Base-by-base conservation (phyloP, 2,329 filamentous ascomycete genomes). In the Fusarium siculi region DNA sequence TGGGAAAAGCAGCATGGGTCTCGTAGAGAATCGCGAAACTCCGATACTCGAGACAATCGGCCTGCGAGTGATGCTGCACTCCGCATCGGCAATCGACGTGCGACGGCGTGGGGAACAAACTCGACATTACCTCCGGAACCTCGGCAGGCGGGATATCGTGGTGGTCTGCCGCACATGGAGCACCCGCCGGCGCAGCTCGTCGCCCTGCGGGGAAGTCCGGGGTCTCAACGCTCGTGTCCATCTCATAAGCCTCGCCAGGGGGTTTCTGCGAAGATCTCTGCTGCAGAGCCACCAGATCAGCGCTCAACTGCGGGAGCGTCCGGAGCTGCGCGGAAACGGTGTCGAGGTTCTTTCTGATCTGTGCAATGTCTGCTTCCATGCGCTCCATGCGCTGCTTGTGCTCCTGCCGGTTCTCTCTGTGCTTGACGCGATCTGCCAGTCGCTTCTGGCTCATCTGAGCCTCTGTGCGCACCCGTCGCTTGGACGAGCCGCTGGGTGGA, bases 391-490 rank as follows among this genome's bases (percentile, higher is more conserved):
- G 71, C 2, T 56, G 40, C 55, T 79, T 79, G 60, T 73, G 76
- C 58, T 79, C 74, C 32, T 74, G 74, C 1, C 77, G 68, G 52
- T 78, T 79, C 49, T 73, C 66, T 21, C 69, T 74, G 55, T 79
- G 77, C 44, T 78, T 79, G 54, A 77, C 47, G 50, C 70, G 72
- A 40, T 79, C 77, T 15, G 70, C 69, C 23, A 68, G 63, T n/a
- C 76, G 66, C 59, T 78, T 78, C 49, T 77, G 77, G 67, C 63
- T 74, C 62, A 78, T 66, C 37, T 78, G 76, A 50, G 71, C 75
- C 25, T 78, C 76, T 46, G 70, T 78, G 53, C 76, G 74, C 39
- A 74, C 63, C 52, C 73, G 64, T 44, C 68, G 65, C 49, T 68
- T 74, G 57, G 72, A 47, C 39, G 72, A 52, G 61, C 60, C 68